phyloP scores from a whole-genome alignment of 441 rosid species.

The Populus trichocarpa region DNA sequence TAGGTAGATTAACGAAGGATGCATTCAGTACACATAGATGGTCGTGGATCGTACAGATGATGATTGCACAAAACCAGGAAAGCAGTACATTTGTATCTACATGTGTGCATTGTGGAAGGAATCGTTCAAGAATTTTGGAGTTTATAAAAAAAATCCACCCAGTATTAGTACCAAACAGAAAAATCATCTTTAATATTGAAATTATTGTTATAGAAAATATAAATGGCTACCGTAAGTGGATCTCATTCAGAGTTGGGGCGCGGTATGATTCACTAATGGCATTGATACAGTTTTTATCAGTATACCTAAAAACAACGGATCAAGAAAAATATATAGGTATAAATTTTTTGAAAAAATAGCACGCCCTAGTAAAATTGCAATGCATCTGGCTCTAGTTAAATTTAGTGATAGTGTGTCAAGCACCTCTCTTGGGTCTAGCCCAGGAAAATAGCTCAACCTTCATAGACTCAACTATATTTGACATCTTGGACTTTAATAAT shows the following conservation, averaged over 20 bases:
- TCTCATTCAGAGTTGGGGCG: neutral
- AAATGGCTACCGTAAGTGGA: neutral
- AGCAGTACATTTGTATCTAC: no score
- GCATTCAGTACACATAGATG: neutral
- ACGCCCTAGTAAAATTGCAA: fast-evolving
- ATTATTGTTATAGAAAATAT: neutral
- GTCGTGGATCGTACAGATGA: neutral
- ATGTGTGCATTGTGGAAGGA: no score
- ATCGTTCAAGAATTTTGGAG: no score
- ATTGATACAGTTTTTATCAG: fast-evolving
- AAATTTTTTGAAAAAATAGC: no score
- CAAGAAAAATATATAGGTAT: no score
- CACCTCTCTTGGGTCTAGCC: no score
- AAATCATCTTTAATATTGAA: neutral
- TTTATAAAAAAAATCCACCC: no score
- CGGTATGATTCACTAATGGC: no score
- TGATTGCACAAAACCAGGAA: no score
- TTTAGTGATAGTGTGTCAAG: no score
- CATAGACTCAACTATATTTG: no score
- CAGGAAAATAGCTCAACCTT: fast-evolving
- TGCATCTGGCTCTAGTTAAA: fast-evolving
- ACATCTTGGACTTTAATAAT: no score
- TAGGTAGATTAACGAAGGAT: neutral
- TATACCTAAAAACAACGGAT: fast-evolving
- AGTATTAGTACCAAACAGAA: neutral